Evolutionary conservation across 352 stramenopile species (phyloP), one percentile per base, ranked within the genome.

Genomic region (Globisporangium heterothallicum): DNA sequence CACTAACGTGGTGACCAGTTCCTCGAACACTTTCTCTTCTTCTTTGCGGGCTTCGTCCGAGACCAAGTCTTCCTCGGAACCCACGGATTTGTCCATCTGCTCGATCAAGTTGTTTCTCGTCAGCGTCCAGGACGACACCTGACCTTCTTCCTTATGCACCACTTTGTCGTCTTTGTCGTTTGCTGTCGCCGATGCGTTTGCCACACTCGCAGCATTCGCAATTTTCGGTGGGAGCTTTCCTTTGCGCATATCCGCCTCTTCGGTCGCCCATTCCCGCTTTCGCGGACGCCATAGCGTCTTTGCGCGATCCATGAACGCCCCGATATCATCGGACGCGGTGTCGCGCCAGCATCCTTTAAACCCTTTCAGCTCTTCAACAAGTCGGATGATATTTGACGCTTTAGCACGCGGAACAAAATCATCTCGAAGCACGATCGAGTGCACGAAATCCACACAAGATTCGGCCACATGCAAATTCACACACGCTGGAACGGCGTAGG

Each of bases 321-420:
- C 78, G 21, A 91, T 60, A 50, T 94, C 83, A 43, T 94, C 83
- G 1, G 72, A 86, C 10, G 81, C 81, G 7, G 78, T 87, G 43
- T 92, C 79, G 32, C 75, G 68, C 83, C 83, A 94, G 40, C 70
- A 85, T 10, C 80, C 78, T 56, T 88, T 88, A 57, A 94, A 94
- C 8, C 81, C 80, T 10, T 89, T 80, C 29, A 94, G 59, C 41
- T 90, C 78, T 7, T 70, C 51, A 12, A 91, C 66, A 9, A 94
- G 73, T 32, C 85, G 87, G 10, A 91, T 45, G 51, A 92, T 84
- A 48, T 94, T 94, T 7, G 82, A 81, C 19, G 83, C 82, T 54
- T 92, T 94, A 3, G 83, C 77, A 35, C 83, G 80, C 24, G 84
- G 84, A 1, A 94, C 84, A 57, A 92, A 84, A 42, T 94, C 84